phyloP scores from a whole-genome alignment of 305 asterid species.

The Solanum hybrid region DNA sequence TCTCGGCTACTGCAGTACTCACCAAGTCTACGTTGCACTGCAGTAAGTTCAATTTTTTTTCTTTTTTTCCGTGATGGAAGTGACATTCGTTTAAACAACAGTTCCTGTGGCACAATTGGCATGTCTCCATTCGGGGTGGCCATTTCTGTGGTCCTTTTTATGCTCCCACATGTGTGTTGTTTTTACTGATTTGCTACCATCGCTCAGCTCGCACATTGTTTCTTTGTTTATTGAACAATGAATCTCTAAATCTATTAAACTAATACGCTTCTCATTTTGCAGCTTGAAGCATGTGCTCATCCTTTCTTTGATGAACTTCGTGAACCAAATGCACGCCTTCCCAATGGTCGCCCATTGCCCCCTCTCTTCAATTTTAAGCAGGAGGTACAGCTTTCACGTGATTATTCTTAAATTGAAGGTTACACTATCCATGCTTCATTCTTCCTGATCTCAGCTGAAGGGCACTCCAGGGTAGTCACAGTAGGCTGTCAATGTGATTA shows the following conservation, averaged over 20 bases:
- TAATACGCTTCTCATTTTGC: slow-evolving; percentile 25
- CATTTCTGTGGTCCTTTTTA: neutral
- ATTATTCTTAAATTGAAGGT: neutral
- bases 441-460: neutral
- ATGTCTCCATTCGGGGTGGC: neutral
- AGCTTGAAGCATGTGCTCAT: slow-evolving; percentile 96
- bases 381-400: slow-evolving; percentile 39
- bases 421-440: neutral
- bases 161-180: neutral
- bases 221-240: neutral
- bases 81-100: neutral
- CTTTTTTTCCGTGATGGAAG: neutral
- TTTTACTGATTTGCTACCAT: neutral
- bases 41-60: slow-evolving; percentile 44
- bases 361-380: slow-evolving; percentile 83
- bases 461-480: neutral
- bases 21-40: slow-evolving; percentile 92
- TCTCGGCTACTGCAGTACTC: slow-evolving; percentile 94
- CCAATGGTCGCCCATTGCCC: slow-evolving; percentile 82
- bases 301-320: slow-evolving; percentile 93
- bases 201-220: neutral
- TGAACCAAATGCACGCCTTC: slow-evolving; percentile 79
- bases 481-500: neutral
- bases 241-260: neutral
- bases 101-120: neutral